phyloP scores from a whole-genome alignment of 2,329 filamentous ascomycete species.

The Diaporthe longicolla region DNA sequence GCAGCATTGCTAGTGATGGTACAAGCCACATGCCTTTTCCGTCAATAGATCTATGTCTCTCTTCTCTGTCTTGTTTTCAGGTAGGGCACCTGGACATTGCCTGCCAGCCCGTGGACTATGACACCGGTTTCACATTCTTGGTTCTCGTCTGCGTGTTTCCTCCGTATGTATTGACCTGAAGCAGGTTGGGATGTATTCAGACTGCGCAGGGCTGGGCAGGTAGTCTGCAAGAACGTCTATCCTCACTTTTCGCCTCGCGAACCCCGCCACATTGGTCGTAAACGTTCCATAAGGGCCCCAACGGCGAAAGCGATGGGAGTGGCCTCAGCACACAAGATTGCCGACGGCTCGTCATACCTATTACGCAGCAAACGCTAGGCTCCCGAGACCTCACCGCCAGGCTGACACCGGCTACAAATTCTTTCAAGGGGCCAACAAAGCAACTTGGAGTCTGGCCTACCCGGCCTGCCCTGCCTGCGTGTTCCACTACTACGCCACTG shows the following conservation, averaged over 20 bases:
- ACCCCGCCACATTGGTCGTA: background rate
- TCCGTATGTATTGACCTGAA: background rate
- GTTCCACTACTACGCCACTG: constrained; percentile 10
- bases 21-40: constrained; percentile 37
- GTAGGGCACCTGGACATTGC: background rate
- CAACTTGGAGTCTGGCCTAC: background rate
- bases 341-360: constrained; percentile 31
- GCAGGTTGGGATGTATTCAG: background rate
- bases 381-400: constrained; percentile 39
- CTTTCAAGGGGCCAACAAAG: constrained; percentile 13
- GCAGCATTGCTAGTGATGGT: background rate
- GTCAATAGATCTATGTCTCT: constrained; percentile 20
- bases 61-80: background rate
- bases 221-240: background rate
- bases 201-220: background rate
- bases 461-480: background rate
- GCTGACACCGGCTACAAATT: constrained; percentile 8
- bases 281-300: background rate
- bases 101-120: background rate
- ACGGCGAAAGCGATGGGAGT: background rate
- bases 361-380: constrained; percentile 13
- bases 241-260: background rate
- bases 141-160: background rate
- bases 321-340: constrained; percentile 28
- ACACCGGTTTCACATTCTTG: constrained; percentile 5